Evolutionary conservation across 106 monocot species (phyloP).

Genomic region (Allium cepa): DNA sequence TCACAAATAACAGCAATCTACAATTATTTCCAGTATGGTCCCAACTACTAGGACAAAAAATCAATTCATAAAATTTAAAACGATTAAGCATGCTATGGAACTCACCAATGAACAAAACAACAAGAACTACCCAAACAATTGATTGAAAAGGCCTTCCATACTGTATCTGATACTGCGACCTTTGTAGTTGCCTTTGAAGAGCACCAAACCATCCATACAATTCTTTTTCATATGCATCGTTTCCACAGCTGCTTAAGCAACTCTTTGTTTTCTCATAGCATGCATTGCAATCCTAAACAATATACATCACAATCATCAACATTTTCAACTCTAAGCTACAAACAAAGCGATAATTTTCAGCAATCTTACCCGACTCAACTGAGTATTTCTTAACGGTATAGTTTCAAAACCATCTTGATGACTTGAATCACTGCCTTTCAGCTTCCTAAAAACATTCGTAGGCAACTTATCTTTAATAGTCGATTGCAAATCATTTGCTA

Average conservation of each 20-base stretch:
- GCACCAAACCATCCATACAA: conserved; percentile 81
- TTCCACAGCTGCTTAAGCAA: conserved; percentile 43
- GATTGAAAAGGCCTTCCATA: conserved; percentile 70
- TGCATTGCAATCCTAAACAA: conserved; percentile 20
- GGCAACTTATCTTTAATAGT: conserved; percentile 34
- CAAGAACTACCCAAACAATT: conserved; percentile 27
- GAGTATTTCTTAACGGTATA: conserved; percentile 38
- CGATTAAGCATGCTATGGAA: not conserved
- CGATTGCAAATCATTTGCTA: conserved; percentile 30
- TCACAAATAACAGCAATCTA: too few relatives aligned
- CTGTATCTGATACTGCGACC: conserved; percentile 88
- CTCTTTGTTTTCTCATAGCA: conserved; percentile 65
- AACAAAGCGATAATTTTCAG: not conserved
- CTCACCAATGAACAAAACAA: conserved; percentile 46
- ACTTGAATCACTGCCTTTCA: conserved; percentile 25
- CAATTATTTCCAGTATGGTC: too few relatives aligned
- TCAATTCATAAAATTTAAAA: too few relatives aligned
- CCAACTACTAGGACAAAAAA: too few relatives aligned
- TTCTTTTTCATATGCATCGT: conserved; percentile 57
- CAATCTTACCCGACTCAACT: conserved; percentile 31
- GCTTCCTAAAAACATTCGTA: conserved; percentile 59
- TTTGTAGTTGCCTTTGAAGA: conserved; percentile 77
- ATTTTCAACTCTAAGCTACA: not conserved
- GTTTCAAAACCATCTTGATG: conserved; percentile 14
- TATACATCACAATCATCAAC: not conserved